Percentiles rank a stretch among this genome's conserved stretches.
These are phyloP conservation scores for Pseudogymnoascus sp. DNA, from an alignment of 2,329 filamentous ascomycete species.

Conservation along the genomic window DNA sequence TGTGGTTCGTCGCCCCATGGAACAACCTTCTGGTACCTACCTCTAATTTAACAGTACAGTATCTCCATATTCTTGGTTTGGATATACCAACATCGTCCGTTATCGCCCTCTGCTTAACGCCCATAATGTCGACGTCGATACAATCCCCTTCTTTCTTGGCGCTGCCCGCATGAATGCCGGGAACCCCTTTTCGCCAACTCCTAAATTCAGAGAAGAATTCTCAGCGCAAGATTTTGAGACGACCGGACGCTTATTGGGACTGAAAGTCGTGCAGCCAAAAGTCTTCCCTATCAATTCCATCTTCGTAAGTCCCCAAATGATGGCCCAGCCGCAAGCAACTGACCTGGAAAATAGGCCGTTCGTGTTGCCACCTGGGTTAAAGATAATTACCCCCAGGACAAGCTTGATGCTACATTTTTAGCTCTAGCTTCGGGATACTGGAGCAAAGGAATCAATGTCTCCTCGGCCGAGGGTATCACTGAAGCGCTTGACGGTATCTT, in stretches of 20 bases:
- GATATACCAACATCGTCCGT: slow-evolving; percentile 15
- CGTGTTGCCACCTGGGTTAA: slow-evolving; percentile 18
- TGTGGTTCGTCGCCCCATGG: slow-evolving; percentile 14
- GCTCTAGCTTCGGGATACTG: slow-evolving; percentile 18
- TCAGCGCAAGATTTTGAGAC: slow-evolving; percentile 15
- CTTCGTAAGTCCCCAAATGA: slow-evolving; percentile 14
- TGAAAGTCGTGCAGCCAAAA: slow-evolving; percentile 17
- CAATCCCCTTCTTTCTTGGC: slow-evolving; percentile 19
- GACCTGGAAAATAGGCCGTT: slow-evolving; percentile 13
- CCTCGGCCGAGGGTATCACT: slow-evolving; percentile 15
- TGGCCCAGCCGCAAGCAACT: background rate
- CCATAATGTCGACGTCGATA: slow-evolving; percentile 17
- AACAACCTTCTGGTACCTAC: background rate
- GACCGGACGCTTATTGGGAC: slow-evolving; percentile 15
- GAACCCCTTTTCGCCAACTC: slow-evolving; percentile 17
- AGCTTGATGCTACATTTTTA: slow-evolving; percentile 17
- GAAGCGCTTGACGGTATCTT: slow-evolving; percentile 15
- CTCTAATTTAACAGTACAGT: slow-evolving; percentile 10
- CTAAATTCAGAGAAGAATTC: slow-evolving; percentile 17
- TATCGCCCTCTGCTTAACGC: slow-evolving; percentile 15
- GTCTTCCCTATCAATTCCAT: slow-evolving; percentile 16
- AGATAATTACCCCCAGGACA: slow-evolving; percentile 11
- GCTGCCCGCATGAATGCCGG: slow-evolving; percentile 16
- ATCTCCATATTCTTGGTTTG: slow-evolving; percentile 21
- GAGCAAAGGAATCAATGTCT: slow-evolving; percentile 17